Evolutionary conservation across 768 basidiomycete species (phyloP), one percentile per base, ranked within the genome.

Genomic region (Tricholoma sp.): DNA sequence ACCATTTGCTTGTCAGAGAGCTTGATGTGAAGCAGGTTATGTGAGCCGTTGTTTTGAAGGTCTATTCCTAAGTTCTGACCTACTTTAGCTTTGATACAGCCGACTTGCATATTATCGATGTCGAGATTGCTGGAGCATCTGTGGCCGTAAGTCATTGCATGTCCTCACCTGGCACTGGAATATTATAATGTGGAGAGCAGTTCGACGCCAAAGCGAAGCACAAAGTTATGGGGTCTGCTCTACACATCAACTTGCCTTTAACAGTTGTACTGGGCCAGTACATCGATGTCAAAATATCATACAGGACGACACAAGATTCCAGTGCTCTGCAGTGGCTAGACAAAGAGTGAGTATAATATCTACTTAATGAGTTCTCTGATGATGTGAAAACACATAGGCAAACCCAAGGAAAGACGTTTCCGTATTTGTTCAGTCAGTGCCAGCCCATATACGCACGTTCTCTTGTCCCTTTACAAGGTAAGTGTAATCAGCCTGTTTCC

Each of bases 391-490:
- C 24, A 9, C 32, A 51, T 51, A 91, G 90, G 57, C 86, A 93
- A 71, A 97, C 94, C 0, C 89, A 91, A 57, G 92, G 92, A 7
- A 92, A 92, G 61, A 73, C 75, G 17, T 88, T 89, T 66, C 87
- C 91, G 0, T 97, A 89, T 71, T 70, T 98, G 13, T 98, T 94
- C 75, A 93, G 91, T 57, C 95, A 97, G 64, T 91, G 89, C 64
- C 94, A 97, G 61, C 91, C 95, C 3, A 96, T 94, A 61, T 88
- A 95, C 65, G 89, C 89, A 2, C 83, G 94, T 29, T 80, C 86
- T 3, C 70, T 96, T 41, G 80, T 82, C 0, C 94, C 94, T 2
- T 65, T 92, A 56, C 93, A 95, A 80, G 88, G 88, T 83, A 41
- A 31, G 36, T 50, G 44, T 47, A 17, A 6, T 59, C 2, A 6